phyloP scores from a whole-genome alignment of 139 green algal species.

The Chlamydomonas sphaeroides region DNA sequence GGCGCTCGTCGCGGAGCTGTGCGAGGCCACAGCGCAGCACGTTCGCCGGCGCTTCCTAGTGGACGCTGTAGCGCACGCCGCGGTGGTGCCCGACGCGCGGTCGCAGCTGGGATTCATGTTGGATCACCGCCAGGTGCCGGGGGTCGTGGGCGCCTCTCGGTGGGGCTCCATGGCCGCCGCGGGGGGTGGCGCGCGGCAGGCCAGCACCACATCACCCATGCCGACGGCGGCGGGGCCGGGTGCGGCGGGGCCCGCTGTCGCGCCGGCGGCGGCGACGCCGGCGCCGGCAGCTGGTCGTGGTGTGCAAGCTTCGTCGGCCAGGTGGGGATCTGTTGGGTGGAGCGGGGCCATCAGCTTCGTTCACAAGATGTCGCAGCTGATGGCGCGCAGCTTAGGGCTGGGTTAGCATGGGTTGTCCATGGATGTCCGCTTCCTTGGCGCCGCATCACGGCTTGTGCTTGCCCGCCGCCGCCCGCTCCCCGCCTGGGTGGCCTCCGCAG shows the following conservation, averaged over 20 bases:
- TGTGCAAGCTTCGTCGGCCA: no score
- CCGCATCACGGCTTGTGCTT: no score
- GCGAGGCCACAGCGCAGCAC: slow-evolving; percentile 17
- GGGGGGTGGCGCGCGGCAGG: not conserved
- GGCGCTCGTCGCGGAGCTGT: slow-evolving; percentile 31
- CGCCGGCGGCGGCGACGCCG: no score
- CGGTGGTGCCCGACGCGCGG: slow-evolving; percentile 18
- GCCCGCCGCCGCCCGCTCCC: not conserved
- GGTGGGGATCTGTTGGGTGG: no score
- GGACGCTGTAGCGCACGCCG: slow-evolving; percentile 13
- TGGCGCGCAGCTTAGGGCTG: no score
- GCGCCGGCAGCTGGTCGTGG: no score
- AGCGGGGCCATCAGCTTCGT: no score
- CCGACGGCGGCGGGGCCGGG: no score
- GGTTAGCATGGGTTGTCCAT: no score
- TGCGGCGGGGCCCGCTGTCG: not conserved
- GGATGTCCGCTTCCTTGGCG: no score
- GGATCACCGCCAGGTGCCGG: slow-evolving; percentile 17
- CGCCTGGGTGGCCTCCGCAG: not conserved
- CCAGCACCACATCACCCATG: not conserved
- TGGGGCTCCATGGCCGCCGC: not conserved
- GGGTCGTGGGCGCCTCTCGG: not conserved
- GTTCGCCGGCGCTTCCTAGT: slow-evolving; percentile 29
- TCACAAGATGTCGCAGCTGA: no score
- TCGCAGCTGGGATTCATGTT: slow-evolving; percentile 16